phyloP scores from a whole-genome alignment of 2,329 filamentous ascomycete species.

The Cladosporium austrohemisphaericum region DNA sequence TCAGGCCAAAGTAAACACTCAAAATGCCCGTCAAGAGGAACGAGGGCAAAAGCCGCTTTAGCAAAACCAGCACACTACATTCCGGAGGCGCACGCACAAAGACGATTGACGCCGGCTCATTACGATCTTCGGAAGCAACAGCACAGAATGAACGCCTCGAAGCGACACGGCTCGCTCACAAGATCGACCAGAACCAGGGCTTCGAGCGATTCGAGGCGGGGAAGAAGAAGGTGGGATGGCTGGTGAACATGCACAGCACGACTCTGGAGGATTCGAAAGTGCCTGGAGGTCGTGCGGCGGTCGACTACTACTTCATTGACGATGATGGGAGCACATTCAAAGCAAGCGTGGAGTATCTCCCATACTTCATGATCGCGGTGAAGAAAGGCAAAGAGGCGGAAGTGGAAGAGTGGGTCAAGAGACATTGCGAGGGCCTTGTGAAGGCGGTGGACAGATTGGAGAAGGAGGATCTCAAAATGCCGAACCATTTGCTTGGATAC shows the following conservation, averaged over 20 bases:
- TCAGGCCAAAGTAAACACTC: conserved; percentile 15
- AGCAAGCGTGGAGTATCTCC: conserved; percentile 91
- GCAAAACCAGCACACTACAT: conserved; percentile 35
- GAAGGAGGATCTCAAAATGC: conserved; percentile 78
- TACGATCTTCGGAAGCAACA: conserved; percentile 75
- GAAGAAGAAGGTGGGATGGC: conserved; percentile 81
- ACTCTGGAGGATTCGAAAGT: conserved; percentile 78
- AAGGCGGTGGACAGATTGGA: conserved; percentile 74
- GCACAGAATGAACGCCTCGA: conserved; percentile 92
- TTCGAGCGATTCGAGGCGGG: conserved; percentile 89
- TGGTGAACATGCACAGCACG: conserved; percentile 92
- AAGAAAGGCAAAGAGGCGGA: conserved; percentile 85
- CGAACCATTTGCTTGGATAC: conserved; percentile 92
- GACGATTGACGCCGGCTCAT: conserved; percentile 73
- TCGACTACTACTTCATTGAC: conserved; percentile 97
- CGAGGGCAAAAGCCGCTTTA: conserved; percentile 39
- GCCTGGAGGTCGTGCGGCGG: conserved; percentile 77
- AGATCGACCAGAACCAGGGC: conserved; percentile 92
- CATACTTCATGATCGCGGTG: conserved; percentile 90
- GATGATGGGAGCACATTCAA: conserved; percentile 90
- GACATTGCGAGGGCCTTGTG: conserved; percentile 74
- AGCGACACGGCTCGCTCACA: conserved; percentile 74
- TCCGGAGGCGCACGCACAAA: conserved; percentile 50
- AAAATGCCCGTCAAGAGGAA: conserved; percentile 45
- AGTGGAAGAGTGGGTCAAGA: conserved; percentile 90